Base-by-base conservation (phyloP, 1,284 basidiomycete species). In the Microbotryum scabiosae region DNA sequence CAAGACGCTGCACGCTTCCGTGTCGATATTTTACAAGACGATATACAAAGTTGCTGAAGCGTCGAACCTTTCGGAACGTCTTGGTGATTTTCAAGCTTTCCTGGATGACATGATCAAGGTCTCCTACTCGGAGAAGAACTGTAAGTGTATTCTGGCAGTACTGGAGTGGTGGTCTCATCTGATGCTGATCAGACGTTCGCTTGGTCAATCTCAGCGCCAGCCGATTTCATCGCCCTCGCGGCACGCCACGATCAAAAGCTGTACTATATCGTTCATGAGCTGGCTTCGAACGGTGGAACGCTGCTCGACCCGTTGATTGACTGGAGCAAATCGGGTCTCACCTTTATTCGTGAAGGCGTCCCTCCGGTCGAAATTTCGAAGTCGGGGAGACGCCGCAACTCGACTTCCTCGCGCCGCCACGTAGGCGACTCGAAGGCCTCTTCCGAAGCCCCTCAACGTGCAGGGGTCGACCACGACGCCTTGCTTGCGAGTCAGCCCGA, bases 21-120 rank as follows among this genome's bases (percentile, higher is more conserved):
- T 69, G 50, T 56, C 67, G 2, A 56, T 63, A 25, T 69, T 67
- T 26, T 69, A 69, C 62, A 43, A 56, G 41, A 57, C 67, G 46
- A 67, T 69, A 28, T 63, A 65, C 55, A 57, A 57, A 28, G 58
- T 69, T 36, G 67, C 67, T 25, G 61, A 69, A 45, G 66, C 63
- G 3, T 56, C 57, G 4, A 59, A 62, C 5, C 61, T 69, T 46
- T 47, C 57, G 3, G 65, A 54, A 7, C 62, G 67, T 12, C 57
- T 69, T 4, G 67, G 55, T 10, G 67, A 67, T 36, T 16, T 67
- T 5, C 67, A 69, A 45, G 61, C 57, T 8, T 69, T 69, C 63
- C 26, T 69, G 16, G 59, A 65, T 23, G 67, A 69, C 48, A 18
- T 69, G 21, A 51, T 65, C 43, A 44, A 43, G 26, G 43, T 56